These are phyloP conservation scores for Aspergillus tubingensis DNA, from an alignment of 2,329 filamentous ascomycete species.

Conservation along the genomic window DNA sequence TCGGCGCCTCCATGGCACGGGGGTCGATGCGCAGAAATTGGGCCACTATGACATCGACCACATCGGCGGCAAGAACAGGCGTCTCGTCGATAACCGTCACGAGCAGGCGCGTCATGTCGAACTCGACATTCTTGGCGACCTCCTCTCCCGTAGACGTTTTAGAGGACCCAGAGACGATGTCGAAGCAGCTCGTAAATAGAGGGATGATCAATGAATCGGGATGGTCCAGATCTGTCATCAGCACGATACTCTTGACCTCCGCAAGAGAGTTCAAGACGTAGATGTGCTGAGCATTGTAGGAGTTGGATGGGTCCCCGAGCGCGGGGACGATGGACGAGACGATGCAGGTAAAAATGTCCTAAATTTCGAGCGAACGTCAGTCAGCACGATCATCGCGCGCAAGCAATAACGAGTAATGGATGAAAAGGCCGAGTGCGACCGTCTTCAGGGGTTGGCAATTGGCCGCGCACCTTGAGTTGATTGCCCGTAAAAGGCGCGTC, in stretches of 20 bases:
- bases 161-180: slow-evolving; percentile 78
- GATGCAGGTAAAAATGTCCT: slow-evolving; percentile 94
- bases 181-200: slow-evolving; percentile 87
- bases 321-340: slow-evolving; percentile 80
- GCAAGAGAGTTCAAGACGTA: slow-evolving; percentile 86
- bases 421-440: background rate
- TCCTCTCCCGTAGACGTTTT: slow-evolving; percentile 76
- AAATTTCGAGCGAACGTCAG: slow-evolving; percentile 8
- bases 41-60: slow-evolving; percentile 90
- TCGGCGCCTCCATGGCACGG: slow-evolving; percentile 53
- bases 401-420: background rate
- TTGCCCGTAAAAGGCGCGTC: slow-evolving; percentile 89
- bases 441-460: background rate
- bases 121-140: slow-evolving; percentile 89
- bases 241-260: slow-evolving; percentile 90
- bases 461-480: slow-evolving; percentile 75
- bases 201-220: slow-evolving; percentile 76
- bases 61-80: slow-evolving; percentile 71
- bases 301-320: slow-evolving; percentile 80
- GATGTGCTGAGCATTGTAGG: slow-evolving; percentile 91
- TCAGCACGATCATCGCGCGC: slow-evolving; percentile 15
- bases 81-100: slow-evolving; percentile 86
- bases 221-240: slow-evolving; percentile 83
- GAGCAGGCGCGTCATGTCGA: slow-evolving; percentile 84
- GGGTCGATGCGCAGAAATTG: slow-evolving; percentile 91